Evolutionary conservation across 805 yeast genomes (phyloP).

Genomic region (Candida orba): DNA sequence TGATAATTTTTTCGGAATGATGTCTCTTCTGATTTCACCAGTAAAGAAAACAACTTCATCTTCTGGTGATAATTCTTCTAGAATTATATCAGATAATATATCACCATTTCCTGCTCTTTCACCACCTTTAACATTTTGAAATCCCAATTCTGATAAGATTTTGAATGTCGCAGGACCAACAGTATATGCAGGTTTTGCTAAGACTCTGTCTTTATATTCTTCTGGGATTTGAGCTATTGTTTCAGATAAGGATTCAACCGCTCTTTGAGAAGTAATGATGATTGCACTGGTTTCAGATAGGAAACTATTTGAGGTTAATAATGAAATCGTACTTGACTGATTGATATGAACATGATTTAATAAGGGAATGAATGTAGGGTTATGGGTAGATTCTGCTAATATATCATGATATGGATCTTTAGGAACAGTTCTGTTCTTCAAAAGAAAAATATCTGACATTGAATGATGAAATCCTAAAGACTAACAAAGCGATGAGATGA

Average conservation of each 20-base stretch:
- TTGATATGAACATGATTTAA: constrained; percentile 56
- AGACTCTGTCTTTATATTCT: constrained; percentile 23
- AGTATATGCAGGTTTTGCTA: constrained; percentile 59
- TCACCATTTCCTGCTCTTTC: constrained; percentile 74
- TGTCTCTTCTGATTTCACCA: constrained; percentile 78
- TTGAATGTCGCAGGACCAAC: constrained; percentile 87
- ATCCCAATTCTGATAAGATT: constrained; percentile 55
- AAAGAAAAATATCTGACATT: constrained; percentile 35
- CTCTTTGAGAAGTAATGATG: constrained; percentile 85
- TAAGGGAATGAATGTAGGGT: constrained; percentile 62
- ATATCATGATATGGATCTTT: constrained; percentile 54
- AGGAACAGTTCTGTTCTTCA: constrained; percentile 70
- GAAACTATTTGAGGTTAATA: constrained; percentile 38
- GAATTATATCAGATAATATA: constrained; percentile 56
- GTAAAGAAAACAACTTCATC: constrained; percentile 62
- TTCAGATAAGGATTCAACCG: constrained; percentile 69
- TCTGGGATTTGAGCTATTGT: constrained; percentile 25
- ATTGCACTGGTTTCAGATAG: constrained; percentile 38
- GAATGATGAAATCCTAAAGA: neutral
- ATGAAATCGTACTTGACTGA: constrained; percentile 35
- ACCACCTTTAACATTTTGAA: constrained; percentile 65
- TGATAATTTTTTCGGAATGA: constrained; percentile 57
- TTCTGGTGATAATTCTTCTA: constrained; percentile 19
- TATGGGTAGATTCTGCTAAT: constrained; percentile 30
- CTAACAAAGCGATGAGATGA: too few relatives aligned